Evolutionary conservation across 106 monocot genomes (phyloP).

Genomic region (Cymbidium sinense): DNA sequence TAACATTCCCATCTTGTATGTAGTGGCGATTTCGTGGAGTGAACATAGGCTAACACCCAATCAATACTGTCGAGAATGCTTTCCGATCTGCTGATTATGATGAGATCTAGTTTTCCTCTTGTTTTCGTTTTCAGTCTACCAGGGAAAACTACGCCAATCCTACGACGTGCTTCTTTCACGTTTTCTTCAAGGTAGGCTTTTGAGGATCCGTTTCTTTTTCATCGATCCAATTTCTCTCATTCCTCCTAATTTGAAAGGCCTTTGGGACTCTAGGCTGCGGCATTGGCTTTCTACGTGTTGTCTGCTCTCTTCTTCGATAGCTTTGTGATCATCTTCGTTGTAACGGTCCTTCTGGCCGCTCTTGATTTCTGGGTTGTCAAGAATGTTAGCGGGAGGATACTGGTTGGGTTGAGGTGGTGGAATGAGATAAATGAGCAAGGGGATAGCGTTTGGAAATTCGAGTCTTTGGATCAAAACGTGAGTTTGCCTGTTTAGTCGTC

Average conservation of each 20-base stretch:
- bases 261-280: slow-evolving; percentile 34
- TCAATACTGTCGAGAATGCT: no score
- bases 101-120: no score
- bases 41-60: no score
- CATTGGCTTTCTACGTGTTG: slow-evolving; percentile 84
- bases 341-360: slow-evolving; percentile 80
- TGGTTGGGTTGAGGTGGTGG: slow-evolving; percentile 96
- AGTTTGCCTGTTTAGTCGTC: background rate
- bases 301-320: slow-evolving; percentile 73
- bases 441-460: slow-evolving; percentile 93
- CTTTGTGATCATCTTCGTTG: slow-evolving; percentile 91
- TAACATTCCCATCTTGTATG: no score
- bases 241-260: no score
- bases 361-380: slow-evolving; percentile 97
- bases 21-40: no score
- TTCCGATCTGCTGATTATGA: no score
- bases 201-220: background rate
- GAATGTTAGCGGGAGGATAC: slow-evolving; percentile 88
- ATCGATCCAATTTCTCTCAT: background rate
- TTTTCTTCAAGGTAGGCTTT: slow-evolving; percentile 49
- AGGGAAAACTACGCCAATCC: slow-evolving; percentile 72
- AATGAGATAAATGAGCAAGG: slow-evolving; percentile 88
- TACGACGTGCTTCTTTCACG: slow-evolving; percentile 69
- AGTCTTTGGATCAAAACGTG: slow-evolving; percentile 79
- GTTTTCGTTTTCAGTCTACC: background rate